Evolutionary conservation across 768 basidiomycete genomes (phyloP), one percentile per base, ranked within the genome.

Genomic region (Pleurotus citrinopileatus): DNA sequence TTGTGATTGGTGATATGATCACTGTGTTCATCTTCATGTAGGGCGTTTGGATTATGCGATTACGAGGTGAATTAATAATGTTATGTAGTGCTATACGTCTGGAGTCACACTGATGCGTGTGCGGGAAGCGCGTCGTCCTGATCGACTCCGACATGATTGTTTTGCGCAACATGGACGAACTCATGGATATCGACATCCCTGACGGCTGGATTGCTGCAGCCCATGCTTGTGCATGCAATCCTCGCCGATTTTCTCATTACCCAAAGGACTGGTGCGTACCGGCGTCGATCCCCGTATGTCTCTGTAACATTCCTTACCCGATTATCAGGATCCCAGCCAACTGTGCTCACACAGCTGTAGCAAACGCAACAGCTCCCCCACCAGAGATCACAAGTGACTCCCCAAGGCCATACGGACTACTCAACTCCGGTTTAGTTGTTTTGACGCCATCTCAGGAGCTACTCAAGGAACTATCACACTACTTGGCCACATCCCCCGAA

Each of bases 201-300:
- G 55, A 67, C 17, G 90, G 85, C 57, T 83, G 86, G 68, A 94
- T 98, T 54, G 94, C 92, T 4, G 94, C 94, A 0, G 80, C 75
- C 0, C 95, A 96, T 59, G 94, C 84, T 12, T 99, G 96, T 64
- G 86, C 94, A 3, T 99, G 96, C 73, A 99, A 99, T 69, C 96
- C 95, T 5, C 81, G 84, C 34, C 87, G 83, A 64, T 66, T 96
- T 17, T 57, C 76, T 2, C 91, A 95, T 67, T 99, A 99, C 70
- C 96, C 96, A 6, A 61, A 69, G 3, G 94, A 97, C 65, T 99
- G 96, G 97, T 80, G 59, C 63, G 63, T 79, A 13, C 25, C n/a
- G 10, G 48, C 65, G 73, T 44, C 10, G 10, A 9, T 12, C 45
- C 29, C 25, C 23, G 3, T 8, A 43, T 53, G 15, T 42, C 26